These are phyloP conservation scores for Chaetomium cochliodes DNA, from an alignment of 495 filamentous ascomycete genomes.

Conservation along the genomic window DNA sequence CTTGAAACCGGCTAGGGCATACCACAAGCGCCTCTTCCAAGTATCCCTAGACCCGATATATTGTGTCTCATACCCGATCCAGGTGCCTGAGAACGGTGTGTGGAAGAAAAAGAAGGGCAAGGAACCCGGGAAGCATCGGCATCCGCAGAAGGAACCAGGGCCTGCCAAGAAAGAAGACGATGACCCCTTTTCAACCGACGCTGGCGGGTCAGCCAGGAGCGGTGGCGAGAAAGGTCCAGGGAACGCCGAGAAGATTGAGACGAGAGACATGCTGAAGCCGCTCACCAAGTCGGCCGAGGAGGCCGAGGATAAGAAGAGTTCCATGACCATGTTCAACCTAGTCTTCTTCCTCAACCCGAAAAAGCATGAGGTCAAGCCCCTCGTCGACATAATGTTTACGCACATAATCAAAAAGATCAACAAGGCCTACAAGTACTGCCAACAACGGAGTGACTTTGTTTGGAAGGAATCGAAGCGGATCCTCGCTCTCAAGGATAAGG, in stretches of 20 bases:
- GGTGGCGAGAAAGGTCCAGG: conserved; percentile 23
- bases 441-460: conserved; percentile 82
- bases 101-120: conserved; percentile 80
- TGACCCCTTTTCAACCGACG: conserved; percentile 21
- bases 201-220: conserved; percentile 8
- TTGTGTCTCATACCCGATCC: conserved; percentile 85
- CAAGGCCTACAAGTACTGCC: conserved; percentile 85
- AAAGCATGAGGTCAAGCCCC: conserved; percentile 67
- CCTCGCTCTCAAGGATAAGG: conserved; percentile 71
- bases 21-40: conserved; percentile 85
- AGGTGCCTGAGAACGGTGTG: conserved; percentile 76
- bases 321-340: conserved; percentile 95
- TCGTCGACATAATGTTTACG: conserved; percentile 77
- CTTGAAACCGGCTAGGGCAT: conserved; percentile 73
- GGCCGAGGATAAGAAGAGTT: conserved; percentile 54
- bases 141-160: conserved; percentile 19
- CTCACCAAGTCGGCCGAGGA: conserved; percentile 44
- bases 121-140: conserved; percentile 23
- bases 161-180: conserved; percentile 36
- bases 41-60: conserved; percentile 78
- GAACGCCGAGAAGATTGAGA: conserved; percentile 39
- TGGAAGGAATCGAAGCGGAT: conserved; percentile 83
- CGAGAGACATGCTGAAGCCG: conserved; percentile 41
- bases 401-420: conserved; percentile 87
- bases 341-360: conserved; percentile 86